Base-by-base conservation (phyloP, 1,284 basidiomycete genomes). In the Pyrrhoderma noxium region DNA sequence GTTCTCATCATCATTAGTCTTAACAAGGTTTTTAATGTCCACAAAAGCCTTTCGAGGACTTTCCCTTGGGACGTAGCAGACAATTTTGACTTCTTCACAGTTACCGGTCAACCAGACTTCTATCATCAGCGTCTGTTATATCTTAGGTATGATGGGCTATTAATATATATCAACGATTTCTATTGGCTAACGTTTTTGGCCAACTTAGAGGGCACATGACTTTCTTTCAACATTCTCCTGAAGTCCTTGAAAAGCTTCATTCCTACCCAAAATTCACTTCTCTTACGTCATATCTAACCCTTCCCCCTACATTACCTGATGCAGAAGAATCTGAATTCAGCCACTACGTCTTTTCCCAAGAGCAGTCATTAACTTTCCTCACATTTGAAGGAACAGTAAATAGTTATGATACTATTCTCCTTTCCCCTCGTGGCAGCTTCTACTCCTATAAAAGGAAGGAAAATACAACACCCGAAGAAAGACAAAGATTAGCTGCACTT, bases 31-130 rank as follows among this genome's bases (percentile, higher is more conserved):
- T 31, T 38, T 40, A 37, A 52, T 9, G 19, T 40, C 27, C 2
- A 27, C 27, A 14, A n/a, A 11, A 56, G 54, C 34, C 52, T 56
- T 34, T 37, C 38, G 5, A 40, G 54, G 14, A 43, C 54, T 45
- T 56, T 56, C 37, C 54, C 54, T 49, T 56, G 54, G 54, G 54
- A 56, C 16, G 18, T 56, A 9, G 54, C 54, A 8, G 43, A 42
- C 19, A 50, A 56, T n/a, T 56, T 52, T 19, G 54, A 56, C 22
- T 19, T 56, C n/a, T 36, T 52, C 23, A 40, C 41, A 9, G 14
- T 46, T 8, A 22, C 50, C 3, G 31, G 39, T 11, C 54, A 56
- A 36, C 54, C 54, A 16, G 54, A 48, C 1, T 52, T 49, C 27
- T 25, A 31, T 18, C 44, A 49, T 43, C 38, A 52, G 3, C 37